Evolutionary conservation across 2,329 filamentous ascomycete genomes (phyloP), one percentile per base, ranked within the genome.

Genomic region (Hypoxylon sp.): DNA sequence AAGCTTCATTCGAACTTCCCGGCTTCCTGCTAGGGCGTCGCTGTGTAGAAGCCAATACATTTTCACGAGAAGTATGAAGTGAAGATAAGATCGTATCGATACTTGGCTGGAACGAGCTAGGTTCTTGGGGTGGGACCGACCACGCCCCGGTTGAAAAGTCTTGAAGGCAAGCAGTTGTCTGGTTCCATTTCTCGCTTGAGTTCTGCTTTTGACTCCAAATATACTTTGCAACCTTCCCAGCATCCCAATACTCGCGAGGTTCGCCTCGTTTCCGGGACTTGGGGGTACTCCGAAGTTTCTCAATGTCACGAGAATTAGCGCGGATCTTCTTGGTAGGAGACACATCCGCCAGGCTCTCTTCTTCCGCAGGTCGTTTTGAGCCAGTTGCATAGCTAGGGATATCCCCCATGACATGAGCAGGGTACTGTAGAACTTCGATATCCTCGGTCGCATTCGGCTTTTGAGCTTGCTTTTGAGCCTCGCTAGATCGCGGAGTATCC

Each of bases 371-470:
- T 17, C 74, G 69, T 53, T 77, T 76, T 11, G 59, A 55, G 29
- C 52, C 55, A n/a, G 52, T 44, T 26, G 60, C 51, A 44, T 67
- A 59, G 22, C 65, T 55, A n/a, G 70, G 53, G 6, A 73, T 66
- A 29, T 72, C 76, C 55, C 72, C 71, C 74, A 83, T 78, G 11
- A 76, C 63, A n/a, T 74, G 75, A 33, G 64, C 66, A 4, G 74
- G 71, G 46, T 77, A 77, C 13, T 71, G 64, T 53, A 77, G 63
- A 17, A 72, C 72, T 61, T 76, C 74, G 39, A 77, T 73, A 14
- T 77, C 67, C n/a, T 76, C 74, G n/a, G 67, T 63, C 57, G 72
- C 69, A 72, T 75, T 59, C 73, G 69, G 71, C 29, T 66, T 73
- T 33, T 68, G 62, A 47, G 53, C 52, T 10, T 50, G 64, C 19